phyloP scores from a whole-genome alignment of 768 basidiomycete genomes.

The Steccherinum ochraceum region DNA sequence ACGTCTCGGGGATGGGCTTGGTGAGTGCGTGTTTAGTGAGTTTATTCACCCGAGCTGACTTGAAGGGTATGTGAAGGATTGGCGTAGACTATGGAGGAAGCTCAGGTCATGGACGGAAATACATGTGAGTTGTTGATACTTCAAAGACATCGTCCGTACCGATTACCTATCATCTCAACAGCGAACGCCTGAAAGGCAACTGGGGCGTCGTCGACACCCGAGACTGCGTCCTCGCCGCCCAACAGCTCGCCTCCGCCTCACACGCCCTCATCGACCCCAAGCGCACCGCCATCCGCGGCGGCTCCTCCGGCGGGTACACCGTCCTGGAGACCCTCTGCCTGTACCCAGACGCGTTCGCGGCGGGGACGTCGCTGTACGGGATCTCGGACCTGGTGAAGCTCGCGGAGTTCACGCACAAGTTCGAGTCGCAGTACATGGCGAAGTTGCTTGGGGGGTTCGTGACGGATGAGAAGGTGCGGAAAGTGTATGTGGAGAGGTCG shows the following conservation, averaged over 20 bases:
- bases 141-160: background rate
- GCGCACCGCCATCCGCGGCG: constrained; percentile 64
- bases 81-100: constrained; percentile 79
- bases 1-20: constrained; percentile 72
- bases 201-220: constrained; percentile 76
- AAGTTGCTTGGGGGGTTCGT: constrained; percentile 59
- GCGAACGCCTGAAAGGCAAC: constrained; percentile 47
- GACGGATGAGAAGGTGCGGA: constrained; percentile 22
- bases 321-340: constrained; percentile 42
- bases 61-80: too few species aligned
- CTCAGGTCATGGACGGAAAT: constrained; percentile 64
- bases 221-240: constrained; percentile 57
- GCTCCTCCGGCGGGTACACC: constrained; percentile 72
- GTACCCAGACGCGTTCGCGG: constrained; percentile 47
- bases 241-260: constrained; percentile 35
- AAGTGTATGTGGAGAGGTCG: constrained; percentile 50
- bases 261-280: constrained; percentile 54
- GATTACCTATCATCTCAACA: constrained; percentile 2
- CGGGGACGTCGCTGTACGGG: constrained; percentile 61
- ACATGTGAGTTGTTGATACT: constrained; percentile 46
- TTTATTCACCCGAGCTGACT: too few species aligned
- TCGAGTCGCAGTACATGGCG: constrained; percentile 51
- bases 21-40: too few species aligned
- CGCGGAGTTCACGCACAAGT: constrained; percentile 65
- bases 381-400: constrained; percentile 57